These are phyloP conservation scores for Erodium trifolium DNA, from an alignment of 441 rosid genomes.

Conservation along the genomic window DNA sequence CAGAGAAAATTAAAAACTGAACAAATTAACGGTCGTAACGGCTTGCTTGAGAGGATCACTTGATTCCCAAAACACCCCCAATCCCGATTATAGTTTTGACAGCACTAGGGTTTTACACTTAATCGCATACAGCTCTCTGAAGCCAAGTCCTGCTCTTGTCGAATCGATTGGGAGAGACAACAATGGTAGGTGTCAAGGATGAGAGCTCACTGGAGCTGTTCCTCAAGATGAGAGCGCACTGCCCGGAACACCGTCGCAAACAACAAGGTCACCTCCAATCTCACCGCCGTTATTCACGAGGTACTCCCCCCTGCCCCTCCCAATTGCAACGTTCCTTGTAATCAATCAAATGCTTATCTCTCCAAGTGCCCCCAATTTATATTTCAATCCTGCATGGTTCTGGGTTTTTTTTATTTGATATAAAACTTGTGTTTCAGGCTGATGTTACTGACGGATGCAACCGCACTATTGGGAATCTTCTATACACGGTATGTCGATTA, in stretches of 20 bases:
- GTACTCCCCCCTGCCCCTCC: constrained; percentile 21
- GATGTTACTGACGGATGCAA: constrained; percentile 68
- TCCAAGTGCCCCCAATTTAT: not conserved
- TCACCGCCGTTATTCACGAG: constrained; percentile 75
- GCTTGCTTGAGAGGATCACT: no score
- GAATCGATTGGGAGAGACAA: not conserved
- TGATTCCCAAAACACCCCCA: not conserved
- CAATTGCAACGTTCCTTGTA: no score
- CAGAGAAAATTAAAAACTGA: no score
- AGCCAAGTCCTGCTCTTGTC: not conserved
- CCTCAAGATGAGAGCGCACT: constrained; percentile 75
- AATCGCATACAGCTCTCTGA: not conserved
- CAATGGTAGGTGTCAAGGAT: constrained; percentile 24
- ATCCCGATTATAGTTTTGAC: not conserved
- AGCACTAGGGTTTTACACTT: not conserved
- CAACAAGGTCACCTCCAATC: constrained; percentile 69
- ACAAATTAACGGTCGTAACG: no score
- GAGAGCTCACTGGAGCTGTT: constrained; percentile 53
- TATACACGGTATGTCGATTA: constrained; percentile 50
- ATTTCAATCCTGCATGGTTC: no score
- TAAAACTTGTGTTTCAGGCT: constrained; percentile 41
- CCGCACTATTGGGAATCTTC: constrained; percentile 64
- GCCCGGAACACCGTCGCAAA: constrained; percentile 75
- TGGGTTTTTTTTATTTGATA: no score
- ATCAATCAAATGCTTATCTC: not conserved